Base-by-base conservation (phyloP, 2,329 filamentous ascomycete species). In the Fusarium sp. region DNA sequence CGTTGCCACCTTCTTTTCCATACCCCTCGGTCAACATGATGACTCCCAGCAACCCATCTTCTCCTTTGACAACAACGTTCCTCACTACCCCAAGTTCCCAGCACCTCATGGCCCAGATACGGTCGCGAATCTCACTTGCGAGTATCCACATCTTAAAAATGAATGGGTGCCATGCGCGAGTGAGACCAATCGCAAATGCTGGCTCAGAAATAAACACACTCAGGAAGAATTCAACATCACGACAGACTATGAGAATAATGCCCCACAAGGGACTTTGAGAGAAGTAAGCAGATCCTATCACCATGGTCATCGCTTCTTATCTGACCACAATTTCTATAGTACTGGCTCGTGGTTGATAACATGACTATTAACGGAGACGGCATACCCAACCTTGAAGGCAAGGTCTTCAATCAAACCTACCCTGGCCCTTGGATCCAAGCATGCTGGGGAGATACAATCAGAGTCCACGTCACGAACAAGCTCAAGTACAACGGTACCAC, bases 1-100 rank as follows among this genome's bases (percentile, higher is more conserved):
- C 45, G n/a, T 63, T 52, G 33, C 60, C n/a, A 63, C 60, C 13
- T 63, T 63, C 60, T 20, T 63, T n/a, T 54, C 20, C 24, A 63
- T 41, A 29, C 60, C 60, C 0, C 29, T 63, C 10, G n/a, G 35
- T 18, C 60, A 63, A 18, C 18, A 52, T 18, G 24, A 63, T 2
- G 45, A 54, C 13, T n/a, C 33, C 33, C 41, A 63, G 7, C 60
- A 63, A 63, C 27, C 60, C 45, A 37, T 63, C 20, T 52, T 63
- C 43, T 54, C 60, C 20, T 31, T 37, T 22, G 60, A 45, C 8
- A n/a, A 35, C 7, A 16, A 20, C 4, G 1, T 16, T 20, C 16
- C 29, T n/a, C 22, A 31, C 33, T 50, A 48, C 16, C 60, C 60
- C 41, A 63, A 16, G 16, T 63, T 63, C 10, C 43, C 43, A n/a